Evolutionary conservation across 768 basidiomycete species (phyloP).

Genomic region (Suillus paluster): DNA sequence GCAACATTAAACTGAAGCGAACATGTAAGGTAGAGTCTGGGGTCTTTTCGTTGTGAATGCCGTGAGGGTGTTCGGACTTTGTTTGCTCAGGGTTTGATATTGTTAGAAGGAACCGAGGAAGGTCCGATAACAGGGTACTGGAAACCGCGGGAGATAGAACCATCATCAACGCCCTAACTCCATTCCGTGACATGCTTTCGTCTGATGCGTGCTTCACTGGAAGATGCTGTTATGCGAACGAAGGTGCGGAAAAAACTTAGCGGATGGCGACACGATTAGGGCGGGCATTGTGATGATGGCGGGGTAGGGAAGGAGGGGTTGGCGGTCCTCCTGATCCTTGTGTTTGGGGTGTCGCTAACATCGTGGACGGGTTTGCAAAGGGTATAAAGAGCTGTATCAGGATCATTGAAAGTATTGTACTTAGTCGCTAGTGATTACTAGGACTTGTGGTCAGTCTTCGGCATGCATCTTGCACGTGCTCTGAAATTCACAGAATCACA

Average conservation of each 20-base stretch:
- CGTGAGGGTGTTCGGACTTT: too few relatives aligned
- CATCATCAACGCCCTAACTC: conserved; percentile 55
- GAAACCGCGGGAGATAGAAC: conserved; percentile 64
- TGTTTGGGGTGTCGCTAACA: conserved; percentile 52
- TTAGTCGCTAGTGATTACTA: too few relatives aligned
- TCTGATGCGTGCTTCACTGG: conserved; percentile 15
- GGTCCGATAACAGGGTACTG: too few relatives aligned
- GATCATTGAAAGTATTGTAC: background rate
- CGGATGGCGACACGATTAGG: conserved; percentile 53
- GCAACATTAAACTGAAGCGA: too few relatives aligned
- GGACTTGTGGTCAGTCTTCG: too few relatives aligned
- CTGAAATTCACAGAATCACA: too few relatives aligned
- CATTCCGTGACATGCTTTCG: conserved; percentile 42
- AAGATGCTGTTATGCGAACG: conserved; percentile 36
- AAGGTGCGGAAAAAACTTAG: conserved; percentile 52
- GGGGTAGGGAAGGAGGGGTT: conserved; percentile 21
- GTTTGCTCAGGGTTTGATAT: too few relatives aligned
- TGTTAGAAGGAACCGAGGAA: too few relatives aligned
- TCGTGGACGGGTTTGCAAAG: conserved; percentile 43
- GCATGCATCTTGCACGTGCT: too few relatives aligned
- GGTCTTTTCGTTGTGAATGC: too few relatives aligned
- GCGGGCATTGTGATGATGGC: conserved; percentile 52
- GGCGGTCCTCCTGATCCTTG: conserved; percentile 57
- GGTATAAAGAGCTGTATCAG: conserved; percentile 14
- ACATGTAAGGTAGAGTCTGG: too few relatives aligned